phyloP scores from a whole-genome alignment of 2,329 filamentous ascomycete species.

The Fusarium subtropicale region DNA sequence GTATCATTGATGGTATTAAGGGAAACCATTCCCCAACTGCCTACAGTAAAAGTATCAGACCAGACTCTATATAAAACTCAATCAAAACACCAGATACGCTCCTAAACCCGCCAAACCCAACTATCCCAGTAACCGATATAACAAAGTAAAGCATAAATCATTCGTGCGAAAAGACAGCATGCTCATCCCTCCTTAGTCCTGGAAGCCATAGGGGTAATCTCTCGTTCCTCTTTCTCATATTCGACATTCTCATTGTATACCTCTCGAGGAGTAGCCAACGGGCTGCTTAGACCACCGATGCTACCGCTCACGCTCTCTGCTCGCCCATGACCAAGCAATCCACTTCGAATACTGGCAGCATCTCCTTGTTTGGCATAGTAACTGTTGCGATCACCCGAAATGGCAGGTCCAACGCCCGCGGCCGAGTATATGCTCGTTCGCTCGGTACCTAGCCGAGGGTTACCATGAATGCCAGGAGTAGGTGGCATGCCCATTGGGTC shows the following conservation, averaged over 20 bases:
- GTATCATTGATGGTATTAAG: constrained; percentile 50
- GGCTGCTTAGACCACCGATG: constrained; percentile 71
- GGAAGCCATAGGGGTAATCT: constrained; percentile 24
- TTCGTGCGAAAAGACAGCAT: constrained; percentile 24
- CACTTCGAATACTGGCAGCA: constrained; percentile 82
- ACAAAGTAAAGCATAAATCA: constrained; percentile 37
- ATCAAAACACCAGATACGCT: constrained; percentile 37
- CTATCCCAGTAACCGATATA: constrained; percentile 23
- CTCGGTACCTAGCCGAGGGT: constrained; percentile 63
- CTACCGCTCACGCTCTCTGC: constrained; percentile 86
- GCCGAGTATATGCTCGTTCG: constrained; percentile 86
- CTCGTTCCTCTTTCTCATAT: constrained; percentile 45
- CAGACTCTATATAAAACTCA: constrained; percentile 37
- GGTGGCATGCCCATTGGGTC: constrained; percentile 61
- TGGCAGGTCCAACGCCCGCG: constrained; percentile 72
- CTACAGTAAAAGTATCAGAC: constrained; percentile 39
- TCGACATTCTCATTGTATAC: constrained; percentile 53
- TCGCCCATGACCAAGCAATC: constrained; percentile 78
- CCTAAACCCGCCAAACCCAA: constrained; percentile 25
- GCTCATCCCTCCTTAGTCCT: constrained; percentile 37
- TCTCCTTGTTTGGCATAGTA: constrained; percentile 79
- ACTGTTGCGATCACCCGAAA: constrained; percentile 83
- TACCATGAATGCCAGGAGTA: constrained; percentile 65
- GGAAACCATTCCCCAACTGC: constrained; percentile 30
- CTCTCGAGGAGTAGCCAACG: constrained; percentile 69